phyloP scores from a whole-genome alignment of 2,329 filamentous ascomycete genomes.

The Fusarium oxysporum region DNA sequence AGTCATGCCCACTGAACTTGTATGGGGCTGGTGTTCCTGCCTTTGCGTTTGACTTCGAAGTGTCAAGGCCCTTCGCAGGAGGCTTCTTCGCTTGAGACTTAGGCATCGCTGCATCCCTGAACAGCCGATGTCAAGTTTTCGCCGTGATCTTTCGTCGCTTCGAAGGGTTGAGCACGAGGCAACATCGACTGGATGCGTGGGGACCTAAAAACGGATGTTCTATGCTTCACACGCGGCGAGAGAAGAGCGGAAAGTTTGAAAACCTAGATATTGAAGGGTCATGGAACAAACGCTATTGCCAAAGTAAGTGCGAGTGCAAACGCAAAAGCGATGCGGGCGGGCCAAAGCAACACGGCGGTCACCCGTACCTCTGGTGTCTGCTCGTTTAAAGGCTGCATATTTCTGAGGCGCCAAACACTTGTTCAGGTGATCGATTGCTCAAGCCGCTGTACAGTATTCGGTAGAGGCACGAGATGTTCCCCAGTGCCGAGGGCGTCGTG shows the following conservation, averaged over 20 bases:
- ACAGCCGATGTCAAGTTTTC: no score
- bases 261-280: not conserved
- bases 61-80: not conserved
- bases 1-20: not conserved
- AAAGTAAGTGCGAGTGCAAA: not conserved
- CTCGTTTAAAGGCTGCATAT: not conserved
- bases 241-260: not conserved
- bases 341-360: not conserved
- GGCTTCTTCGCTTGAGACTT: not conserved
- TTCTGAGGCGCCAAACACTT: not conserved
- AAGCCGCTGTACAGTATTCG: not conserved
- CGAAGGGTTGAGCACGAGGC: not conserved
- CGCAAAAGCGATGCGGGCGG: not conserved
- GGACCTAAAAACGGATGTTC: not conserved
- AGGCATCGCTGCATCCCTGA: not conserved
- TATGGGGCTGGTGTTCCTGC: not conserved
- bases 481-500: not conserved
- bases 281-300: not conserved
- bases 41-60: not conserved
- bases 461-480: not conserved
- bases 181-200: not conserved
- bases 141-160: not conserved
- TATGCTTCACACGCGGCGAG: not conserved
- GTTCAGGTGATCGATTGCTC: not conserved
- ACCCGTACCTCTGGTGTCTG: not conserved